phyloP scores from a whole-genome alignment of 23 red algal species.

The Chondrus crispus region DNA sequence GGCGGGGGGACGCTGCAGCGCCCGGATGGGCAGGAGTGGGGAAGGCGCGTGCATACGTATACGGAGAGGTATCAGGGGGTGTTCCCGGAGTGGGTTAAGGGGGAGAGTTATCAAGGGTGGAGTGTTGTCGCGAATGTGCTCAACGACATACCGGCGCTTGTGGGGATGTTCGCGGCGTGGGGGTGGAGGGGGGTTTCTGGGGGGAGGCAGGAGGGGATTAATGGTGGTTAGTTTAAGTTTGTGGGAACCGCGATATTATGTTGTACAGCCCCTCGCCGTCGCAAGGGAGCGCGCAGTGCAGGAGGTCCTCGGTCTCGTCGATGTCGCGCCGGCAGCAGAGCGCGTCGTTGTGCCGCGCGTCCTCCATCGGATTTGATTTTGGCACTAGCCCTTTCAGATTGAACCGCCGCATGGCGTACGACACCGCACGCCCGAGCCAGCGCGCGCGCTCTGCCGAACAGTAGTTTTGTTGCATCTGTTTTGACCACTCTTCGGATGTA shows the following conservation, averaged over 20 bases:
- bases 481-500: not conserved
- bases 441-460: slow-evolving; percentile 19
- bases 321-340: slow-evolving; percentile 26
- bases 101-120: not conserved
- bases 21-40: not conserved
- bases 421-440: slow-evolving; percentile 1
- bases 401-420: slow-evolving; percentile 20
- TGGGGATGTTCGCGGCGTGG: not conserved
- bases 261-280: slow-evolving; percentile 30
- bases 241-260: slow-evolving; percentile 32
- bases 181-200: not conserved
- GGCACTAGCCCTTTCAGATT: slow-evolving; percentile 24
- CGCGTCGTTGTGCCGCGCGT: slow-evolving; percentile 26
- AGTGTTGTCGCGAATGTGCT: not conserved
- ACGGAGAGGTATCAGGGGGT: not conserved
- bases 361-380: slow-evolving; percentile 38
- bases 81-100: not conserved
- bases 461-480: not conserved
- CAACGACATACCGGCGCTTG: not conserved
- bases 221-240: not conserved
- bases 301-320: not conserved
- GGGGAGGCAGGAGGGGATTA: not conserved
- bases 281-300: not conserved
- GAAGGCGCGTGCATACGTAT: slow-evolving; percentile 33
- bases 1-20: slow-evolving; percentile 1